Percentiles rank a stretch among this genome's conserved stretches.
Conservation (phyloP, 164 flowering plant genomes). For the Houttuynia cordata region DNA sequence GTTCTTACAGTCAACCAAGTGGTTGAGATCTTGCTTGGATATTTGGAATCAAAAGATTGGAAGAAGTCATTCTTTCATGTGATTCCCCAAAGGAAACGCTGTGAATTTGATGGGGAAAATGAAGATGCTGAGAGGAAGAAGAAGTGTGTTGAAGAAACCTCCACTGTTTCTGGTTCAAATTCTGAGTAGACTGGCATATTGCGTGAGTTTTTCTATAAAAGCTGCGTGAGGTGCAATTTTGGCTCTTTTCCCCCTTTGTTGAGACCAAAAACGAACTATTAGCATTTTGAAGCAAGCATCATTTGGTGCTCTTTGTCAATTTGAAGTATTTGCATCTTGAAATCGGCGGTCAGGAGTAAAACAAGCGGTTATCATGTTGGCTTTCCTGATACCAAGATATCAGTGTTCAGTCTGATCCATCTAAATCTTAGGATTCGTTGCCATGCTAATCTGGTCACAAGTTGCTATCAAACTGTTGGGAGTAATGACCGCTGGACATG, state of each 20-base stretch:
- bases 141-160: slow-evolving; percentile 3
- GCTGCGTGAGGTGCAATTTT: background rate
- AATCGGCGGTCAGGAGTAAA: slow-evolving; percentile 10
- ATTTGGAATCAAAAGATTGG: slow-evolving; percentile 84
- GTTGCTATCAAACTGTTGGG: too few species aligned
- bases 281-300: background rate
- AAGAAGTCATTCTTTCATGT: slow-evolving; percentile 78
- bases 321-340: slow-evolving; percentile 7
- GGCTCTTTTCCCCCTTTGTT: background rate
- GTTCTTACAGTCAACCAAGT: slow-evolving; percentile 97
- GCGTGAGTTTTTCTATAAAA: too few species aligned
- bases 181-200: background rate
- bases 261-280: background rate
- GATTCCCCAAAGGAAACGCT: slow-evolving; percentile 81
- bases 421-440: too few species aligned
- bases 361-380: too few species aligned
- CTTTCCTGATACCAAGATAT: too few species aligned
- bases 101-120: slow-evolving; percentile 30
- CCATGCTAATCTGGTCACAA: too few species aligned
- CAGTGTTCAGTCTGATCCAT: too few species aligned
- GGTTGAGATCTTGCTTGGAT: slow-evolving; percentile 78
- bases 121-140: slow-evolving; percentile 13
- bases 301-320: background rate
- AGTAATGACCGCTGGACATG: too few species aligned
- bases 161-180: background rate